Conservation (phyloP, 139 green algal species). For the Ettlia oleoabundans region DNA sequence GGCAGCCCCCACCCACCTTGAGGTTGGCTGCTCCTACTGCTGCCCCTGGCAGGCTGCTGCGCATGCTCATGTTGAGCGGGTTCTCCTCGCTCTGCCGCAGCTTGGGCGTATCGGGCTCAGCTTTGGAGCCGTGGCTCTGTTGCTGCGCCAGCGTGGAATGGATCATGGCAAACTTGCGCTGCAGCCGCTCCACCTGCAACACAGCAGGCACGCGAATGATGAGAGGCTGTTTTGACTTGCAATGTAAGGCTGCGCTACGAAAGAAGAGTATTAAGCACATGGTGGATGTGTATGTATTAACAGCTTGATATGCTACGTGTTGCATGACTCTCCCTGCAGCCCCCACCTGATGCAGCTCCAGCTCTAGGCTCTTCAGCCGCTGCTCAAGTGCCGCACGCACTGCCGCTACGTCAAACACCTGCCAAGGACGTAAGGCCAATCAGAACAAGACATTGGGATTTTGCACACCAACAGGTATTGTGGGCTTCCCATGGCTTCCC, state of each 20-base stretch:
- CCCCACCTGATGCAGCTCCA: conserved; percentile 67
- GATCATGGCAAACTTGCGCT: conserved; percentile 91
- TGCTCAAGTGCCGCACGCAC: conserved; percentile 75
- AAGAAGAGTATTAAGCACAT: too few species aligned
- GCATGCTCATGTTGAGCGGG: conserved; percentile 26
- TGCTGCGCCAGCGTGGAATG: conserved; percentile 84
- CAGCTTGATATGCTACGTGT: too few species aligned
- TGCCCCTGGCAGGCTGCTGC: conserved; percentile 12
- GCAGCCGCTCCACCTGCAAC: conserved; percentile 88
- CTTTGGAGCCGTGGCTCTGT: conserved; percentile 19
- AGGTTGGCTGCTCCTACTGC: background rate
- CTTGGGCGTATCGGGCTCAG: conserved; percentile 32
- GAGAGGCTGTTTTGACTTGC: too few species aligned
- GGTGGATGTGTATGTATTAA: too few species aligned
- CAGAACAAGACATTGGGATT: background rate
- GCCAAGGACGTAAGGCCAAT: background rate
- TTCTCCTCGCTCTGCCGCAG: conserved; percentile 32
- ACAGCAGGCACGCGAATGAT: too few species aligned
- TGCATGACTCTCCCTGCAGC: too few species aligned
- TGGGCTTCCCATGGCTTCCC: too few species aligned
- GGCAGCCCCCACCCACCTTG: background rate
- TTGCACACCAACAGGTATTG: too few species aligned
- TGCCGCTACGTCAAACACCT: conserved; percentile 81
- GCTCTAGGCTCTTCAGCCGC: conserved; percentile 67
- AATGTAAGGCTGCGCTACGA: too few species aligned